These are phyloP conservation scores for Coemansia javaensis DNA, from an alignment of 192 early-diverging fungal species.

Conservation along the genomic window DNA sequence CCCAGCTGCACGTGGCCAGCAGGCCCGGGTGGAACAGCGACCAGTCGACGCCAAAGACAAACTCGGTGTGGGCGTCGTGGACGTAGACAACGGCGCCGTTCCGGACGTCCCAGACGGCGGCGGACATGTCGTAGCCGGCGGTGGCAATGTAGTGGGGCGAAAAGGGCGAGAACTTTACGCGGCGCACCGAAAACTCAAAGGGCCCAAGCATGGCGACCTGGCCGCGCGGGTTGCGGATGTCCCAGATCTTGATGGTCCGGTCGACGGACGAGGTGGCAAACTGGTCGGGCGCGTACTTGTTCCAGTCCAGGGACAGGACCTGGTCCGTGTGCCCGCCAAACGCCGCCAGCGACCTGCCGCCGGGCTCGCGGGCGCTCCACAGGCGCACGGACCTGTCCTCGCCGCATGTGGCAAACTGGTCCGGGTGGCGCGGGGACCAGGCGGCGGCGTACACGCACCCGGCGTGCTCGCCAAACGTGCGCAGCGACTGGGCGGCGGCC, in stretches of 20 bases:
- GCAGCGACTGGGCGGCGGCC: slow-evolving; percentile 64
- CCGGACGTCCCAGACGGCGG: slow-evolving; percentile 83
- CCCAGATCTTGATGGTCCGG: slow-evolving; percentile 86
- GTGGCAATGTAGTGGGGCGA: slow-evolving; percentile 70
- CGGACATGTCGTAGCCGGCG: slow-evolving; percentile 95
- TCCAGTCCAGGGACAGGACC: slow-evolving; percentile 92
- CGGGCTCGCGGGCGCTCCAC: slow-evolving; percentile 80
- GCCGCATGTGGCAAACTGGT: slow-evolving; percentile 81
- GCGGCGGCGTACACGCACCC: slow-evolving; percentile 87
- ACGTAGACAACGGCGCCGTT: slow-evolving; percentile 56
- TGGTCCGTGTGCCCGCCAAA: slow-evolving; percentile 81
- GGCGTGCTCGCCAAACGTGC: slow-evolving; percentile 84
- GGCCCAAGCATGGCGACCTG: slow-evolving; percentile 72
- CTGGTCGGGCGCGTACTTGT: slow-evolving; percentile 83
- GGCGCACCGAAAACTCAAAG: slow-evolving; percentile 89
- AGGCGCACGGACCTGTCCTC: slow-evolving; percentile 88
- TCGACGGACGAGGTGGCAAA: slow-evolving; percentile 91
- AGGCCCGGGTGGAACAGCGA: slow-evolving; percentile 81
- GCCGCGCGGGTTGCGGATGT: slow-evolving; percentile 70
- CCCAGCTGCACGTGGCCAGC: slow-evolving; percentile 95
- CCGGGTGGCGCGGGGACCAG: slow-evolving; percentile 77
- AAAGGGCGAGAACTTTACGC: slow-evolving; percentile 93
- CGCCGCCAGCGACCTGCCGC: slow-evolving; percentile 54
- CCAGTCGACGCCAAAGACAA: slow-evolving; percentile 94
- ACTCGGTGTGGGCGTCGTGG: slow-evolving; percentile 88